Percentiles rank a stretch among this genome's conserved stretches.
Conservation (phyloP, 257 asterid species). For the Primulina tabacum region DNA sequence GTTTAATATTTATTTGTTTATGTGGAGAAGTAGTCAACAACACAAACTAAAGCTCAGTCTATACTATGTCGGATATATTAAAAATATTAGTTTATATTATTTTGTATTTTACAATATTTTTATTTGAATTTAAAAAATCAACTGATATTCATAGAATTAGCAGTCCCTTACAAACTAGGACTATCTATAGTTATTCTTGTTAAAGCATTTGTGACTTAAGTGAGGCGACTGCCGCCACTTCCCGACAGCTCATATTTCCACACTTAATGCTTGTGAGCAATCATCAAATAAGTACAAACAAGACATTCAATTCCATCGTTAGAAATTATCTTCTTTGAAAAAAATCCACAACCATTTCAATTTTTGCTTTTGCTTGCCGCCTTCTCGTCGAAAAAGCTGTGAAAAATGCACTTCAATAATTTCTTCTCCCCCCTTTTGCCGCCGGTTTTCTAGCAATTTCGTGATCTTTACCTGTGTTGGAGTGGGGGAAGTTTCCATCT, state of each 20-base stretch:
- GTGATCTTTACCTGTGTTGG: constrained; percentile 11
- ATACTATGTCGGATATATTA: too few species aligned
- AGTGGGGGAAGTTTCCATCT: constrained; percentile 2
- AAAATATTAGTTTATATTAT: too few species aligned
- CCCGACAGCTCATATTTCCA: background rate
- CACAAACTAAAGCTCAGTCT: background rate
- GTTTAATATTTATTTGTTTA: background rate
- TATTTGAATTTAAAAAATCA: too few species aligned
- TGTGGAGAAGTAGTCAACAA: background rate
- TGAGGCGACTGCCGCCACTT: background rate
- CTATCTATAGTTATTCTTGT: too few species aligned
- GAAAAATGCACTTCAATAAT: constrained; percentile 24
- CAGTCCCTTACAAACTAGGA: too few species aligned
- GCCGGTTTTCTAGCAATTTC: constrained; percentile 3
- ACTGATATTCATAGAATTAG: too few species aligned
- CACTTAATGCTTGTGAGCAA: background rate
- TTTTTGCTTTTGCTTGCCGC: constrained; percentile 36
- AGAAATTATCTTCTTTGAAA: background rate
- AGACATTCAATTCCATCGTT: constrained; percentile 15
- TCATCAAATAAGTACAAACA: constrained; percentile 4
- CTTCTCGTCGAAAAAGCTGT: background rate
- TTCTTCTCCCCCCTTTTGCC: background rate
- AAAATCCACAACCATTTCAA: constrained; percentile 9
- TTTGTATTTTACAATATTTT: too few species aligned
- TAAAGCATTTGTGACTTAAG: background rate